Evolutionary conservation across 306 rosid species (phyloP).

Genomic region (Castanospermum australe): DNA sequence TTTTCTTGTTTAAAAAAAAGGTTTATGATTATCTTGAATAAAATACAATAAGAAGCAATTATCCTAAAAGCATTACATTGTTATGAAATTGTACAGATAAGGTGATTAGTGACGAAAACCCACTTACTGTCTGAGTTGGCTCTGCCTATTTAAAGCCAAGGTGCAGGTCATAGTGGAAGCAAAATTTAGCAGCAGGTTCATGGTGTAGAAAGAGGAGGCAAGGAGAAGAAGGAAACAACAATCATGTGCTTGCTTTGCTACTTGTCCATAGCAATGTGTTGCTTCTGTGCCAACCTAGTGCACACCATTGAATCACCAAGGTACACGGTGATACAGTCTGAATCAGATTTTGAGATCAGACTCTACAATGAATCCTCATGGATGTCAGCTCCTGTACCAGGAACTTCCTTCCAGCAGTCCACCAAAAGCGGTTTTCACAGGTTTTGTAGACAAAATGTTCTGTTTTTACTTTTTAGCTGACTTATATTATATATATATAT

Average conservation of each 20-base stretch:
- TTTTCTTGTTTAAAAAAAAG: neutral
- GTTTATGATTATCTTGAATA: neutral
- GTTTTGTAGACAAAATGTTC: slow-evolving; percentile 21
- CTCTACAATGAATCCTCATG: slow-evolving; percentile 60
- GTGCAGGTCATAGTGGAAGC: neutral
- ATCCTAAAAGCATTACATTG: neutral
- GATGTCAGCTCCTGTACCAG: slow-evolving; percentile 58
- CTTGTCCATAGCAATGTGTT: slow-evolving; percentile 22
- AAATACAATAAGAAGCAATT: neutral
- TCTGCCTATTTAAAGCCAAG: slow-evolving; percentile 21
- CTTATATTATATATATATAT: too few species aligned
- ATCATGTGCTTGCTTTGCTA: neutral
- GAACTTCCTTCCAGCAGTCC: slow-evolving; percentile 58
- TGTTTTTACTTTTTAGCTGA: neutral
- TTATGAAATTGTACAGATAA: neutral
- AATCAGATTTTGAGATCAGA: slow-evolving; percentile 74
- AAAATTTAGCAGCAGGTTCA: neutral
- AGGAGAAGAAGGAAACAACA: slow-evolving; percentile 36
- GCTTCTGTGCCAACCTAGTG: slow-evolving; percentile 16
- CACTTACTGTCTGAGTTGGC: neutral
- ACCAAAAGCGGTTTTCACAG: slow-evolving; percentile 76
- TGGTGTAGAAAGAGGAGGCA: neutral
- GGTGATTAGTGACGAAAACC: neutral
- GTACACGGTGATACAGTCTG: slow-evolving; percentile 46
- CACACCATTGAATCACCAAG: slow-evolving; percentile 57